A percentile compares a stretch with the other conserved stretches of the same genome.
phyloP scores from a whole-genome alignment of 305 asterid species.

The Fraxinus nigra region DNA sequence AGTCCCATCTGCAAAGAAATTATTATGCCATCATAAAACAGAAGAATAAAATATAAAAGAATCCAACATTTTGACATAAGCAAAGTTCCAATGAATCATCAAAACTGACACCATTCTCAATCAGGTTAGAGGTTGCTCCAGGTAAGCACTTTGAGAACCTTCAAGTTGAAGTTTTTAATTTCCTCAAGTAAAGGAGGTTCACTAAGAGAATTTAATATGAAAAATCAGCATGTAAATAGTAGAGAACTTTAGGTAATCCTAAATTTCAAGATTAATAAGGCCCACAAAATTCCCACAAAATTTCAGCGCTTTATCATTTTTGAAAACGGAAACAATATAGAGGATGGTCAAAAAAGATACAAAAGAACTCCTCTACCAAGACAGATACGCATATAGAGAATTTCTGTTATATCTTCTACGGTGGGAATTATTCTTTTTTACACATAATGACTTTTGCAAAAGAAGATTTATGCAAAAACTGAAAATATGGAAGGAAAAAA shows the following conservation, averaged over 20 bases:
- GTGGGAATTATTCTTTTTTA: neutral
- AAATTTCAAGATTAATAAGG: neutral
- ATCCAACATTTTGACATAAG: constrained; percentile 11
- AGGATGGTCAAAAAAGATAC: neutral
- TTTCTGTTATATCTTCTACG: neutral
- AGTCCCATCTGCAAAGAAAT: constrained; percentile 83
- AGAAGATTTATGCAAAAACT: constrained; percentile 7
- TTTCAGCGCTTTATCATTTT: neutral
- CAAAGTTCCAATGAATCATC: constrained; percentile 2
- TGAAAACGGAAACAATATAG: constrained; percentile 3
- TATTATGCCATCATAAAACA: constrained; percentile 11
- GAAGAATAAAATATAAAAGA: neutral
- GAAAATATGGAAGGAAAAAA: neutral
- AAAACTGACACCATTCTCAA: constrained; percentile 16
- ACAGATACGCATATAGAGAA: neutral
- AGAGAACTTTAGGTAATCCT: constrained; percentile 4
- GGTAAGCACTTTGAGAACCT: constrained; percentile 8
- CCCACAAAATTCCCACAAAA: neutral
- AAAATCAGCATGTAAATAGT: neutral
- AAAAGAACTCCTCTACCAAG: neutral
- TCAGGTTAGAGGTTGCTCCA: constrained; percentile 10
- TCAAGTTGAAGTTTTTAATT: constrained; percentile 11
- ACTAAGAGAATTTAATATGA: constrained; percentile 12
- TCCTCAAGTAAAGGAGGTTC: neutral
- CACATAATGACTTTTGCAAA: constrained; percentile 9